phyloP scores from a whole-genome alignment of 1,284 basidiomycete genomes.

The Leccinum subrobustum region DNA sequence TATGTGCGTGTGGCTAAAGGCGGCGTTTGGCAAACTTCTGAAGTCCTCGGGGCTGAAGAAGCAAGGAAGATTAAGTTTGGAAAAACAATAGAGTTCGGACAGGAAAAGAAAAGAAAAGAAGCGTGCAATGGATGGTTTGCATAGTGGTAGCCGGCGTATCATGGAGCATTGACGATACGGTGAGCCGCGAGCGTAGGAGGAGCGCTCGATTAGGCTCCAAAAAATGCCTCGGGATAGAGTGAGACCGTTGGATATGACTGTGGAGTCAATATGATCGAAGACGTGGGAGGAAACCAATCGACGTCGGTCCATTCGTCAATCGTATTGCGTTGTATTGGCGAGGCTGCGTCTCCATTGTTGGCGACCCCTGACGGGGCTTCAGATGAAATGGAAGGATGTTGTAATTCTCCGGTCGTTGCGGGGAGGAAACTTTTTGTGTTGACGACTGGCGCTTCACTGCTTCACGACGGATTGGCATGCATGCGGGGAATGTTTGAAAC shows the following conservation, averaged over 20 bases:
- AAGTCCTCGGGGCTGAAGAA: neutral
- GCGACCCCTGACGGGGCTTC: neutral
- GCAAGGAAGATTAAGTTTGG: neutral
- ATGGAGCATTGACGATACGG: neutral
- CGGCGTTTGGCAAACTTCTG: neutral
- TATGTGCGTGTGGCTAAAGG: neutral
- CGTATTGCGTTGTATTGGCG: neutral
- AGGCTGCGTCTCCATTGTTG: neutral
- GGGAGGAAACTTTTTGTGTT: neutral
- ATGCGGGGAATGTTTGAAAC: neutral
- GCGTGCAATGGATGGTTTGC: neutral
- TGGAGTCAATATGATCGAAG: neutral
- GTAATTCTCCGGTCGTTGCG: neutral
- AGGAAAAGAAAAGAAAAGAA: neutral
- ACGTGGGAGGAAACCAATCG: neutral
- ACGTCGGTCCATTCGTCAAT: neutral
- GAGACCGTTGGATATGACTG: neutral
- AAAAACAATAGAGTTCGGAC: neutral
- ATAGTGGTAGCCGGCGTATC: neutral
- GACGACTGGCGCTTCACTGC: neutral
- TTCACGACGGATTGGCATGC: neutral
- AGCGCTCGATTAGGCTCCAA: neutral
- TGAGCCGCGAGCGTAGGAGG: neutral
- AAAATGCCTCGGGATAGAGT: neutral
- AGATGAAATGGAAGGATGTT: neutral